Percentiles rank a stretch among this genome's conserved stretches.
phyloP scores from a whole-genome alignment of 345 rosid species.

The Eucalyptus cloeziana region DNA sequence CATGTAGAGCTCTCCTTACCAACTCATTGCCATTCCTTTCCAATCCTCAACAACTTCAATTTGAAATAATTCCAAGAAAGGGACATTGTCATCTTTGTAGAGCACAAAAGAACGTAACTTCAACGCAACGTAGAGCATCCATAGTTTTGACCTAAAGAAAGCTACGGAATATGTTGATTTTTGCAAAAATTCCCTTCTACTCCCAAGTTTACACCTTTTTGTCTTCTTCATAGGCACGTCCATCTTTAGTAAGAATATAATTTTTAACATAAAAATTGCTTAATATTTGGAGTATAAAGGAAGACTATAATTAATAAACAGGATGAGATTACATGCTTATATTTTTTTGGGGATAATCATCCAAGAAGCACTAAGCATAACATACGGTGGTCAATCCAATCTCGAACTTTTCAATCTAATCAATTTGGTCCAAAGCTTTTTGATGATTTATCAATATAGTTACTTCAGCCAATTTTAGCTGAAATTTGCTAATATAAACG shows the following conservation, averaged over 20 bases:
- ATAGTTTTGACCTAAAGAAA: background rate
- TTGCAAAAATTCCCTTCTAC: background rate
- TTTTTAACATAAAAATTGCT: background rate
- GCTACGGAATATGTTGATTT: background rate
- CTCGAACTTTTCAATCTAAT: background rate
- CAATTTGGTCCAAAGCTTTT: too few relatives aligned
- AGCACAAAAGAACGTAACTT: background rate
- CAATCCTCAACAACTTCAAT: background rate
- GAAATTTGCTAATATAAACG: too few relatives aligned
- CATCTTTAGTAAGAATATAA: background rate
- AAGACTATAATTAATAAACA: too few relatives aligned
- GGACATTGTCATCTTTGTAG: background rate
- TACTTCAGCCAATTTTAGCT: background rate
- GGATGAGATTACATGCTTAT: too few relatives aligned
- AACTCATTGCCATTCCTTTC: background rate
- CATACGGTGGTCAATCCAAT: accelerated
- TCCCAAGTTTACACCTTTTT: background rate
- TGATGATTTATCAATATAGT: background rate
- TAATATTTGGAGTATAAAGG: background rate
- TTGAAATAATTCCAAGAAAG: background rate
- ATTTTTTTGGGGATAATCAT: too few relatives aligned
- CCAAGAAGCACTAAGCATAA: background rate
- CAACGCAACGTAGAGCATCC: background rate
- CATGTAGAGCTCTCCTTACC: background rate
- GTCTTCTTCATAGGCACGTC: background rate